Conservation (phyloP, 1,284 basidiomycete species). For the Psilocybe mexicana region DNA sequence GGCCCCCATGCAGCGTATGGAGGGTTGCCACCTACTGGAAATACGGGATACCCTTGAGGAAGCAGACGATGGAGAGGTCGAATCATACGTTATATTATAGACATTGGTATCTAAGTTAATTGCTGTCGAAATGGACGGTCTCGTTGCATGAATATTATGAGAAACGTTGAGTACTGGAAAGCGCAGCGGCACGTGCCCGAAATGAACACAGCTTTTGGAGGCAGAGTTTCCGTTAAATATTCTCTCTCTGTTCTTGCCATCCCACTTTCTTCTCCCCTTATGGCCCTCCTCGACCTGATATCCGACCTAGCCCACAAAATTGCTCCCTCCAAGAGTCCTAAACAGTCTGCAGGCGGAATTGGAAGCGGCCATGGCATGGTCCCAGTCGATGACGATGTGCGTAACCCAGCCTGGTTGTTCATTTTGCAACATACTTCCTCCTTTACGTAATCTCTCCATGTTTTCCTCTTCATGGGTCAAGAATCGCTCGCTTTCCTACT, state of each 20-base stretch:
- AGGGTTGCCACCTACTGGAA: slow-evolving; percentile 21
- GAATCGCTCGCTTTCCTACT: slow-evolving; percentile 54
- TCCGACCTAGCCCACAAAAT: slow-evolving; percentile 39
- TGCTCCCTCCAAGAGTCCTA: slow-evolving; percentile 35
- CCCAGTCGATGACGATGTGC: slow-evolving; percentile 70
- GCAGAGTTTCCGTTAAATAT: not conserved
- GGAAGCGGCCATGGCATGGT: slow-evolving; percentile 58
- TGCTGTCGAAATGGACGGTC: slow-evolving; percentile 8
- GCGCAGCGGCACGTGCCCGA: slow-evolving; percentile 3
- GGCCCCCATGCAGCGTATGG: slow-evolving; percentile 30
- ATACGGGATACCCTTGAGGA: slow-evolving; percentile 21
- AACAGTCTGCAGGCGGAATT: slow-evolving; percentile 49
- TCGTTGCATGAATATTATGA: too few relatives aligned
- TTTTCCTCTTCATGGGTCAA: slow-evolving; percentile 40
- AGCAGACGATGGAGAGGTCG: not conserved
- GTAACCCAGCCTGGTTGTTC: slow-evolving; percentile 27
- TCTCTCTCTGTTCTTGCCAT: not conserved
- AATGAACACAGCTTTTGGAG: slow-evolving; percentile 12
- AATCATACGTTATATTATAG: slow-evolving; percentile 9
- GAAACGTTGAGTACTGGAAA: not conserved
- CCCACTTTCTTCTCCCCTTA: slow-evolving; percentile 19
- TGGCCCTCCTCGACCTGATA: slow-evolving; percentile 43
- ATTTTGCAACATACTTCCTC: not conserved
- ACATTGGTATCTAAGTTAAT: slow-evolving; percentile 17
- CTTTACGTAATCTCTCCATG: slow-evolving; percentile 60